phyloP scores from a whole-genome alignment of 2,329 filamentous ascomycete genomes.

The Myriosclerotinia duriaeana region DNA sequence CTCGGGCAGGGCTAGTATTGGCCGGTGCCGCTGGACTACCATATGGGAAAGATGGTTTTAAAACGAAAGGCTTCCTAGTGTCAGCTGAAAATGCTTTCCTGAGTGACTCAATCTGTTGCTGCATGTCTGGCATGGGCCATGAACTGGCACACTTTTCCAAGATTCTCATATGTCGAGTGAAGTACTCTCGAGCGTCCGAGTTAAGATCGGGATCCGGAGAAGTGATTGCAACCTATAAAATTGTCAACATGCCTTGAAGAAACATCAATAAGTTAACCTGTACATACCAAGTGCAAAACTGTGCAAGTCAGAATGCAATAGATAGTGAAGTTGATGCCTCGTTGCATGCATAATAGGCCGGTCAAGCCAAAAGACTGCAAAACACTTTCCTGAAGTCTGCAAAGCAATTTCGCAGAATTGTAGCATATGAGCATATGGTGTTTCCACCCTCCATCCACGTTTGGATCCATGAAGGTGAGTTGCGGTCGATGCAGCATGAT shows the following conservation, averaged over 20 bases:
- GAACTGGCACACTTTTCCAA: slow-evolving; percentile 79
- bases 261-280: background rate
- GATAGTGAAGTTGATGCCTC: slow-evolving; percentile 94
- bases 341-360: slow-evolving; percentile 86
- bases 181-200: slow-evolving; percentile 80
- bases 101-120: slow-evolving; percentile 84
- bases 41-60: slow-evolving; percentile 85
- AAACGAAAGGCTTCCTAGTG: slow-evolving; percentile 76
- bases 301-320: slow-evolving; percentile 89
- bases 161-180: slow-evolving; percentile 90
- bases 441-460: slow-evolving; percentile 76
- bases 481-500: slow-evolving; percentile 89
- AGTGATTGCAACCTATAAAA: slow-evolving; percentile 76
- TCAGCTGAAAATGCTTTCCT: slow-evolving; percentile 91
- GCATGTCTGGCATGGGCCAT: slow-evolving; percentile 87
- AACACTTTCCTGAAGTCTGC: slow-evolving; percentile 81
- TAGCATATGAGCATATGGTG: slow-evolving; percentile 85
- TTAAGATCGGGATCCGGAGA: slow-evolving; percentile 90
- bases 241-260: slow-evolving; percentile 23
- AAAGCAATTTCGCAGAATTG: slow-evolving; percentile 78
- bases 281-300: slow-evolving; percentile 84
- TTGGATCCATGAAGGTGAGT: slow-evolving; percentile 73
- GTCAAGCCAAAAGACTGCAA: slow-evolving; percentile 72
- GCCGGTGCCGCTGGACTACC: slow-evolving; percentile 60
- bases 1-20: slow-evolving; percentile 33